Percentiles rank a stretch among this genome's conserved stretches.
phyloP scores from a whole-genome alignment of 257 asterid genomes.

The Solanum sparsipilum region DNA sequence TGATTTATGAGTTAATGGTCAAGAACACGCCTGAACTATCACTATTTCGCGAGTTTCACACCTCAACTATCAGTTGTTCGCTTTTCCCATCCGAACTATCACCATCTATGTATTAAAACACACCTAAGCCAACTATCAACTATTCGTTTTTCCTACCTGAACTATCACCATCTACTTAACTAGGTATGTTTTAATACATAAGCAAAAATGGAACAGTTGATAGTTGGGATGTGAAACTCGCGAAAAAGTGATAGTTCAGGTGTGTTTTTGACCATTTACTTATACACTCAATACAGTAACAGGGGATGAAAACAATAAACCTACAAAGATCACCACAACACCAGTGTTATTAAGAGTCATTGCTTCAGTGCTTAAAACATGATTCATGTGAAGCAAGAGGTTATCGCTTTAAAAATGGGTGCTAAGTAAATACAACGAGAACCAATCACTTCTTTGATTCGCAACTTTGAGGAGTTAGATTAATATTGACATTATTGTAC shows the following conservation, averaged over 20 bases:
- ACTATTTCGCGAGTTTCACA: neutral
- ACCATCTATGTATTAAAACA: neutral
- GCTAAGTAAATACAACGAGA: neutral
- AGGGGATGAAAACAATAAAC: neutral
- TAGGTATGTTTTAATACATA: neutral
- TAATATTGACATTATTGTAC: neutral
- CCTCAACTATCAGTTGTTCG: neutral
- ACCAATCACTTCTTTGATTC: neutral
- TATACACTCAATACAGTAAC: neutral
- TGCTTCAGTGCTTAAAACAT: neutral
- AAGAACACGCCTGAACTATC: neutral
- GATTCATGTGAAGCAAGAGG: neutral
- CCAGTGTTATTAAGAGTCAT: neutral
- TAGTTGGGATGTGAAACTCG: neutral
- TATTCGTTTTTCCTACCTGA: neutral
- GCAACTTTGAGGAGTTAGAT: neutral
- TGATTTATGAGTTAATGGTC: neutral
- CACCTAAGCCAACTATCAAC: neutral
- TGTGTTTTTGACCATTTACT: neutral
- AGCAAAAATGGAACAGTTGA: neutral
- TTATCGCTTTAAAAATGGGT: neutral
- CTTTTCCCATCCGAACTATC: neutral
- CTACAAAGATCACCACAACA: neutral
- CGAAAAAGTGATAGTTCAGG: neutral
- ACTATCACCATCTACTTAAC: neutral